Conservation (phyloP, 768 basidiomycete genomes). For the Suillus tomentosus region DNA sequence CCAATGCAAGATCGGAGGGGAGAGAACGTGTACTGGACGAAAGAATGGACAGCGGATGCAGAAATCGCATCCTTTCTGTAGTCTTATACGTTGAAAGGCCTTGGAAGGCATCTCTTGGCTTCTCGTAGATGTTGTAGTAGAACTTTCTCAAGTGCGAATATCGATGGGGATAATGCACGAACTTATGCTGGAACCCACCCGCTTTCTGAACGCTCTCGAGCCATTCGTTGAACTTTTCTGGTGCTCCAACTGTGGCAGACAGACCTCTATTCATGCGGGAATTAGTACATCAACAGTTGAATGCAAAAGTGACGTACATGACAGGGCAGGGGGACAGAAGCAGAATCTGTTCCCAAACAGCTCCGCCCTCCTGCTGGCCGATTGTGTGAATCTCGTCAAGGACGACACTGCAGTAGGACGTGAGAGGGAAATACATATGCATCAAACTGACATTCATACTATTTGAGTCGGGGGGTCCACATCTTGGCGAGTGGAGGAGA, state of each 20-base stretch:
- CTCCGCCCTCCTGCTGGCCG: constrained; percentile 67
- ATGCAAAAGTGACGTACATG: constrained; percentile 48
- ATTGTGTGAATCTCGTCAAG: constrained; percentile 61
- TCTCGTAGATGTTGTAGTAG: constrained; percentile 44
- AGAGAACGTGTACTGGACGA: constrained; percentile 51
- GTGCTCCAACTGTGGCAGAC: constrained; percentile 70
- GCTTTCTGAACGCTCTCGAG: constrained; percentile 59
- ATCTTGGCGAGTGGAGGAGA: constrained; percentile 61
- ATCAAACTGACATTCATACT: constrained; percentile 35
- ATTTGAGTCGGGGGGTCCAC: constrained; percentile 66
- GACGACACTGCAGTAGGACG: constrained; percentile 51
- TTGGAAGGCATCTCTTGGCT: constrained; percentile 30
- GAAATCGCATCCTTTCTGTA: constrained; percentile 47
- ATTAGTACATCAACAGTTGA: background rate
- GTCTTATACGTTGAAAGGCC: constrained; percentile 39
- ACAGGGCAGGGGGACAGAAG: constrained; percentile 70
- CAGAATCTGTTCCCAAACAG: constrained; percentile 77
- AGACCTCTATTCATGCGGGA: constrained; percentile 48
- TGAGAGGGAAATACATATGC: constrained; percentile 8
- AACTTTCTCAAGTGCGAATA: constrained; percentile 77
- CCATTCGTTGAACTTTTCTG: constrained; percentile 68
- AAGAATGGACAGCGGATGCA: constrained; percentile 67
- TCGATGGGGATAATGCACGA: constrained; percentile 65
- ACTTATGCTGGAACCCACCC: constrained; percentile 58
- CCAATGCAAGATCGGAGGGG: constrained; percentile 65